Evolutionary conservation across 2,329 filamentous ascomycete genomes (phyloP), one percentile per base, ranked within the genome.

Genomic region (Periglandula ipomoeae): DNA sequence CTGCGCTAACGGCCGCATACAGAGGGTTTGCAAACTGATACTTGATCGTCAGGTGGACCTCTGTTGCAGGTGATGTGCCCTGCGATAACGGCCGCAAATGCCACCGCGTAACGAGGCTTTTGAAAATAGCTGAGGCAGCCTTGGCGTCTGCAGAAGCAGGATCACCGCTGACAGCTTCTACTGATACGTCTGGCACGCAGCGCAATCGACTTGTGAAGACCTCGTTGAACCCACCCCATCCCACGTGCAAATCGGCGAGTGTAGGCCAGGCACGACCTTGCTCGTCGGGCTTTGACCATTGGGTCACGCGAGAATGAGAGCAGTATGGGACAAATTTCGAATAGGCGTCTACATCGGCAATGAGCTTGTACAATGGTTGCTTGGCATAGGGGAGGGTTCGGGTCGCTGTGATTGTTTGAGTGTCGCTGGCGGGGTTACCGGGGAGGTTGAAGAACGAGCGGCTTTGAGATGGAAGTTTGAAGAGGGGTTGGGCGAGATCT

Each of bases 281-380:
- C 23, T 68, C 52, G 59, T 79, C 72, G 8, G 79, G 72, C 11
- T 63, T 47, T 6, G 87, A 84, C 78, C 85, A 89, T 50, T 75
- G 73, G 1, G 89, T 95, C 37, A 97, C 89, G 52, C 74, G 77
- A 34, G 87, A 90, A 41, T 73, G 74, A 39, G 80, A 78, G 70
- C 91, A 95, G 76, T 94, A 96, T 10, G 93, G 93, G n/a, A 98
- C 80, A 74, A 97, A 98, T 55, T 73, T 65, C 34, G 77, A 73
- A 78, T 98, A 98, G 54, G 81, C 81, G 65, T 88, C 80, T 55
- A 98, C 82, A 67, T 96, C 89, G 69, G 89, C 82, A 65, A 98
- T 90, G 48, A 96, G 78, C 56, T 75, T 74, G 78, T 93, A 98
- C 57, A 98, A 82, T 1, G 80, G 73, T 4, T 67, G 60, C 27